Percentiles rank a stretch among this genome's conserved stretches.
phyloP scores from a whole-genome alignment of 108 stramenopile genomes.

The Conticribra guillardii region DNA sequence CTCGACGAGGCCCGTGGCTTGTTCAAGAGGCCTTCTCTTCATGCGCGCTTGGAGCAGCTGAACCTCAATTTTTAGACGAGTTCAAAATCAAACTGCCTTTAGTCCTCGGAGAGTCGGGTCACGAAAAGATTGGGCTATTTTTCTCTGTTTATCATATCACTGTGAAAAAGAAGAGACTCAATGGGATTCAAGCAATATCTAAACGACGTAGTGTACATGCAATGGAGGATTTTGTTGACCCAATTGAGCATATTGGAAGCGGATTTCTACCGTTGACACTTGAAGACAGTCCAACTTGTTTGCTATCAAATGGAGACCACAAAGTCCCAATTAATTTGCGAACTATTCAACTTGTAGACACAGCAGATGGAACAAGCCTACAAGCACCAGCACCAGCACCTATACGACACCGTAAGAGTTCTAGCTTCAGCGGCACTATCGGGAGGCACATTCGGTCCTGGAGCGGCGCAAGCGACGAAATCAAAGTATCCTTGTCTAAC shows the following conservation, averaged over 20 bases:
- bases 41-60: constrained; percentile 59
- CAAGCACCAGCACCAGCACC: not conserved
- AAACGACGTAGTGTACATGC: constrained; percentile 2
- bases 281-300: constrained; percentile 38
- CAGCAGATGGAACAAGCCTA: not conserved
- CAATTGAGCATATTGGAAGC: constrained; percentile 64
- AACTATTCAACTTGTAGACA: constrained; percentile 9
- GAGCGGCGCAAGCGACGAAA: constrained; percentile 4
- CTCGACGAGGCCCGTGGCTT: constrained; percentile 77
- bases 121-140: constrained; percentile 44
- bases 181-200: constrained; percentile 19
- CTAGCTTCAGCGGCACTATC: constrained; percentile 8
- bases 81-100: constrained; percentile 87
- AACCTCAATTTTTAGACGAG: constrained; percentile 81
- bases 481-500: not conserved
- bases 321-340: constrained; percentile 65
- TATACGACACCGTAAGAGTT: not conserved
- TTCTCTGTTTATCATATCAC: constrained; percentile 75
- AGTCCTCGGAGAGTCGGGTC: constrained; percentile 39
- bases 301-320: constrained; percentile 76
- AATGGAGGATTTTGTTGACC: constrained; percentile 35
- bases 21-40: constrained; percentile 73
- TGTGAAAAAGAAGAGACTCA: constrained; percentile 53
- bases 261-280: constrained; percentile 70
- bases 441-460: constrained; percentile 17